These are phyloP conservation scores for Trichoderma cornu-damae DNA, from an alignment of 2,329 filamentous ascomycete species.

Conservation along the genomic window DNA sequence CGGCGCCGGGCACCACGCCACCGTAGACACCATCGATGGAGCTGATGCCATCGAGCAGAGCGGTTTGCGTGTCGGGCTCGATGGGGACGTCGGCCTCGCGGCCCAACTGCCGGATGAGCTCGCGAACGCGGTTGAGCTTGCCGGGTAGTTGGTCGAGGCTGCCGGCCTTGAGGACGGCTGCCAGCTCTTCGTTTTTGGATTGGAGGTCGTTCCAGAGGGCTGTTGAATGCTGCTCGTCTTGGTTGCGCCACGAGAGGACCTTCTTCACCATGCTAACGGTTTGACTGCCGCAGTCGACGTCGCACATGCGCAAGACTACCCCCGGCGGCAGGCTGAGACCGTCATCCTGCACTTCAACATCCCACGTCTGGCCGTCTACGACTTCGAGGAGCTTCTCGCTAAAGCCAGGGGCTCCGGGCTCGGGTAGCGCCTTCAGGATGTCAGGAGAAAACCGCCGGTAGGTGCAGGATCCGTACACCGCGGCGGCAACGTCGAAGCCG, in stretches of 20 bases:
- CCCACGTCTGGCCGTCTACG: constrained; percentile 69
- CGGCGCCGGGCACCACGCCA: constrained; percentile 89
- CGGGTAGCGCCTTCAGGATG: constrained; percentile 62
- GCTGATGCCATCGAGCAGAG: constrained; percentile 72
- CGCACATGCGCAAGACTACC: constrained; percentile 81
- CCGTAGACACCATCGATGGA: constrained; percentile 74
- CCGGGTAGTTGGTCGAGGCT: constrained; percentile 39
- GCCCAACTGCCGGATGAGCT: constrained; percentile 72
- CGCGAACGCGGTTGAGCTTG: constrained; percentile 50
- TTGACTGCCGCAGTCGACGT: constrained; percentile 89
- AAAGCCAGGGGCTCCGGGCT: constrained; percentile 63
- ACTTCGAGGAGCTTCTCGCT: constrained; percentile 57
- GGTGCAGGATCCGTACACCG: constrained; percentile 83
- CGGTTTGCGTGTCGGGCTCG: constrained; percentile 81
- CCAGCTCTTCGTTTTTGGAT: constrained; percentile 65
- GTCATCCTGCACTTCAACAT: constrained; percentile 68
- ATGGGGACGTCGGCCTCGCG: constrained; percentile 71
- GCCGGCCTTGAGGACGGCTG: constrained; percentile 53
- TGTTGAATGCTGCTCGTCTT: constrained; percentile 59
- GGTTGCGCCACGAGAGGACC: constrained; percentile 74
- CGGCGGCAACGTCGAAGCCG: constrained; percentile 90
- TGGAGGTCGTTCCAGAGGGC: constrained; percentile 73
- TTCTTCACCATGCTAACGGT: constrained; percentile 95
- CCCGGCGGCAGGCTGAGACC: constrained; percentile 66
- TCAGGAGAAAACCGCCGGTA: constrained; percentile 90